These are phyloP conservation scores for Tilletia caries DNA, from an alignment of 1,284 basidiomycete genomes.

Conservation along the genomic window DNA sequence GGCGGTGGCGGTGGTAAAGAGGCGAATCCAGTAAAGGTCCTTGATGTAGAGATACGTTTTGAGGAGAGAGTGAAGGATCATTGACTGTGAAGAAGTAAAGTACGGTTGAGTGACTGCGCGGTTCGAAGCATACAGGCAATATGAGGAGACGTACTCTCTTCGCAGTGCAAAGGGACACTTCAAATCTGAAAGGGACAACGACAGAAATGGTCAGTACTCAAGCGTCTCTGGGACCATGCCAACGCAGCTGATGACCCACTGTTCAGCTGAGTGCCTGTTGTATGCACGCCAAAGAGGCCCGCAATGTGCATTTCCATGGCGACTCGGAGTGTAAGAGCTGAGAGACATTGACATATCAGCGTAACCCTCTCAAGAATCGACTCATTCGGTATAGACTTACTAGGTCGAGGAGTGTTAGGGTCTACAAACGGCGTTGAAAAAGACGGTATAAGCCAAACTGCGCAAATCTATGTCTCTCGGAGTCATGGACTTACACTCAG, in stretches of 20 bases:
- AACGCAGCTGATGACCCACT: no score
- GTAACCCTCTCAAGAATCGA: no score
- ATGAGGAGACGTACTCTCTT: neutral
- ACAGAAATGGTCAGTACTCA: no score
- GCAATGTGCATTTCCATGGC: conserved; percentile 30
- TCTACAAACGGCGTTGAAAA: neutral
- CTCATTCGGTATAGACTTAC: neutral
- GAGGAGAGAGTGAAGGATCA: neutral
- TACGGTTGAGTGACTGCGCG: neutral
- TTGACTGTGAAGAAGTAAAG: neutral
- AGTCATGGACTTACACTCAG: conserved; percentile 16
- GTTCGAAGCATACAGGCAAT: neutral
- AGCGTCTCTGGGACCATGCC: no score
- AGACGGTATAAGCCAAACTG: neutral
- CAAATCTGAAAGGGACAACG: neutral
- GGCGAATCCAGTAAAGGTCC: neutral
- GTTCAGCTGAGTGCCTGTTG: conserved; percentile 28
- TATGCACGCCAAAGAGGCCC: conserved; percentile 35
- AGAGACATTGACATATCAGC: no score
- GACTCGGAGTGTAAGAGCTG: conserved; percentile 28
- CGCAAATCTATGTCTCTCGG: neutral
- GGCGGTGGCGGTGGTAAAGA: neutral
- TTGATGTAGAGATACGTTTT: neutral
- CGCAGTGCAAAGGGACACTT: neutral
- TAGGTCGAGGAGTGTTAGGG: conserved; percentile 20